Evolutionary conservation across 306 rosid genomes (phyloP), one percentile per base, ranked within the genome.

Genomic region (Castanea mollissima): DNA sequence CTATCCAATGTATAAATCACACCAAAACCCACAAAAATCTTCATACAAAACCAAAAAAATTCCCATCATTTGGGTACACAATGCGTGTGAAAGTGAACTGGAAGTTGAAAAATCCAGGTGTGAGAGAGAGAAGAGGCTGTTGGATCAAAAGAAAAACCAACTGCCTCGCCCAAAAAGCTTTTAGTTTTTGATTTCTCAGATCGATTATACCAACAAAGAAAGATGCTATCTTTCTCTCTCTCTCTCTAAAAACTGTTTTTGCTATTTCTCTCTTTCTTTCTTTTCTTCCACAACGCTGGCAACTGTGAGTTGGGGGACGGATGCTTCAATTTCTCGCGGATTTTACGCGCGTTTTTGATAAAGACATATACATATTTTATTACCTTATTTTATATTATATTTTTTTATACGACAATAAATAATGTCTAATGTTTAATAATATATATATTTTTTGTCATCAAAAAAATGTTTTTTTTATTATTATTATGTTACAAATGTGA

Each of bases 291-390:
- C 69, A 83, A 79, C 78, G 89, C 85, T 85, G 92, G 83, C 91
- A 85, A 67, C 73, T 31, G 64, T 74, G 78, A 44, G 82, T 89
- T 82, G 54, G 65, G 74, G 27, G 92, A 89, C 90, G 91, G 93
- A 85, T 82, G 77, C 82, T 86, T 68, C 97, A 80, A 94, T 83
- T 82, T 69, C 75, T 71, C 23, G 90, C 91, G 83, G 80, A 84
- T 35, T 81, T 89, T 80, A 71, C 93, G 93, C 86, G 83, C 85
- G 60, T 56, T 76, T 25, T 74, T 25, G 27, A 25, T 25, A 25
- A 25, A 5, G 65, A 8, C 20, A 19, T 59, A 52, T 73, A 55
- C 76, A 52, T 62, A 52, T 32, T 55, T 46, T 32, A 21, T 49
- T 29, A 60, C 27, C 46, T 54, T 44, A 76, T 65, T 54, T 18